Conservation (phyloP, 2,329 filamentous ascomycete species). For the Colletotrichum agaves region DNA sequence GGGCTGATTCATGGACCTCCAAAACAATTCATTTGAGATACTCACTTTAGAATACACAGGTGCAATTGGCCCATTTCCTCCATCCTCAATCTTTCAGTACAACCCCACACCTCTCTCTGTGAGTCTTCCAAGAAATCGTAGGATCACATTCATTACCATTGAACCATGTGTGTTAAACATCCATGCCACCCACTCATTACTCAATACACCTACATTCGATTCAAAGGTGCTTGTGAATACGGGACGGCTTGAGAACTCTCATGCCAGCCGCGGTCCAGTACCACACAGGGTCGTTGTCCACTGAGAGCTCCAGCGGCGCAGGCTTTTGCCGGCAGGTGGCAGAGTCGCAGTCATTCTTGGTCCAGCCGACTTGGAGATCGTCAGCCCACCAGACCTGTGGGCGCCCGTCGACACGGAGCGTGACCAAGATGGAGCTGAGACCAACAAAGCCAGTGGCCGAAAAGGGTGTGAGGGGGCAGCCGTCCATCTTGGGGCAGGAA, state of each 20-base stretch:
- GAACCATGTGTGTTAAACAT: not conserved
- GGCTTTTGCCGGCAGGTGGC: slow-evolving; percentile 46
- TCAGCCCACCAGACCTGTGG: slow-evolving; percentile 55
- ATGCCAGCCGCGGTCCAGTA: slow-evolving; percentile 23
- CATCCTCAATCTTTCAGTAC: slow-evolving; percentile 27
- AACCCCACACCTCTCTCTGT: slow-evolving; percentile 6
- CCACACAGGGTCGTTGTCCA: slow-evolving; percentile 8
- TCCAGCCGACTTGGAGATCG: slow-evolving; percentile 54
- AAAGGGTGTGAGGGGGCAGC: slow-evolving; percentile 49
- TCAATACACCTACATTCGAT: not conserved
- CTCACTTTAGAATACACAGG: slow-evolving; percentile 32
- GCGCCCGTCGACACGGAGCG: slow-evolving; percentile 50
- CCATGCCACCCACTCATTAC: not conserved
- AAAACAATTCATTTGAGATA: slow-evolving; percentile 35
- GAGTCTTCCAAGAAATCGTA: slow-evolving; percentile 35
- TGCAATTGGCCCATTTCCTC: slow-evolving; percentile 32
- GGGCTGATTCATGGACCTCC: slow-evolving; percentile 14
- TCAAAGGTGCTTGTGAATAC: slow-evolving; percentile 11
- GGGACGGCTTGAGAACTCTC: slow-evolving; percentile 24
- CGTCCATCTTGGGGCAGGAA: slow-evolving; percentile 49
- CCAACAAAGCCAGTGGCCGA: slow-evolving; percentile 51
- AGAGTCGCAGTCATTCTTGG: slow-evolving; percentile 53
- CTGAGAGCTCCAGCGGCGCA: not conserved
- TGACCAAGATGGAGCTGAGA: slow-evolving; percentile 52
- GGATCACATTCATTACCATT: slow-evolving; percentile 14